These are phyloP conservation scores for Coprinopsis sp. DNA, from an alignment of 768 basidiomycete species.

Conservation along the genomic window DNA sequence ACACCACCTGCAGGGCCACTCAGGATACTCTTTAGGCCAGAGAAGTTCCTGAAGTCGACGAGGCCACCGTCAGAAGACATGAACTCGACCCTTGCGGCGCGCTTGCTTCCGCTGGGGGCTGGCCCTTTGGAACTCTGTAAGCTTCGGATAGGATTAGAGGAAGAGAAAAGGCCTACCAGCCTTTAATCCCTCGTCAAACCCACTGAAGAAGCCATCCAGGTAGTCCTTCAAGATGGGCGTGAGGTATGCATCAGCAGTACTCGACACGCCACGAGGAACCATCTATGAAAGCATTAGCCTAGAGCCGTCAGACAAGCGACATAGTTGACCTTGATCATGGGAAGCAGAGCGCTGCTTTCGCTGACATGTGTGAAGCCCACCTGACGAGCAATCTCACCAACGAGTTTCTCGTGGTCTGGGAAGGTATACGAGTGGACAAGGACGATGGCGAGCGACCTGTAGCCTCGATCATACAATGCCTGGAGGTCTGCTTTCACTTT, in stretches of 20 bases:
- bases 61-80: constrained; percentile 94
- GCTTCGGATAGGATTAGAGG: not conserved
- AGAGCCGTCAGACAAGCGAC: not conserved
- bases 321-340: constrained; percentile 68
- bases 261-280: constrained; percentile 88
- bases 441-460: constrained; percentile 84
- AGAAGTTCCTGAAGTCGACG: constrained; percentile 77
- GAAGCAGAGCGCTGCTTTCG: constrained; percentile 79
- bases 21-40: constrained; percentile 88
- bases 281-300: constrained; percentile 33
- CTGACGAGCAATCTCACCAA: constrained; percentile 69
- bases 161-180: constrained; percentile 24
- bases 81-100: constrained; percentile 80
- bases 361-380: constrained; percentile 91
- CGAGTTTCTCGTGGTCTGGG: constrained; percentile 73
- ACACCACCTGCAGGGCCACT: constrained; percentile 95
- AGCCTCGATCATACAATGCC: constrained; percentile 72
- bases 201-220: constrained; percentile 85
- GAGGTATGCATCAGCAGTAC: constrained; percentile 92
- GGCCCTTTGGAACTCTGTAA: not conserved
- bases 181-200: constrained; percentile 74
- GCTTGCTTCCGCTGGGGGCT: constrained; percentile 33
- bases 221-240: constrained; percentile 84
- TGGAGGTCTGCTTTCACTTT: constrained; percentile 58
- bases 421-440: constrained; percentile 91